A percentile compares a stretch with the other conserved stretches of the same genome.
Evolutionary conservation across 768 basidiomycete genomes (phyloP).

Genomic region (Trametes punicea): DNA sequence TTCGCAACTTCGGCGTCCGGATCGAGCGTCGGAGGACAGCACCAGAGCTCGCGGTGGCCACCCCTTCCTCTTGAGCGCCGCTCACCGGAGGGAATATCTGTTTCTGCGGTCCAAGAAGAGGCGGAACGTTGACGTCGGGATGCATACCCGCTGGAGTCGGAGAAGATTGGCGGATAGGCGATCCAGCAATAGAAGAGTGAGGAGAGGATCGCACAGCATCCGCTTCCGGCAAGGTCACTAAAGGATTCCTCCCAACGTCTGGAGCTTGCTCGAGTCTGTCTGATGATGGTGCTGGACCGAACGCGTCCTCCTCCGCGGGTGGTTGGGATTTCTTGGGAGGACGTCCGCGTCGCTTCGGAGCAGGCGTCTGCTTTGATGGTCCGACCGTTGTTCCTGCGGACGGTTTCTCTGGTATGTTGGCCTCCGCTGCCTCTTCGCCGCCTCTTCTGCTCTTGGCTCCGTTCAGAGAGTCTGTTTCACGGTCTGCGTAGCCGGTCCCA

Average conservation of each 20-base stretch:
- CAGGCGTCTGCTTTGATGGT: slow-evolving; percentile 2
- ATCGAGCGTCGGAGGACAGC: slow-evolving; percentile 7
- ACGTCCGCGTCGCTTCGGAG: slow-evolving; percentile 20
- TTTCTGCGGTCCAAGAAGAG: too few relatives aligned
- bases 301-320: background rate
- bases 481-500: background rate
- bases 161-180: background rate
- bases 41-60: background rate
- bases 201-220: slow-evolving; percentile 2
- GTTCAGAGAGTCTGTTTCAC: background rate
- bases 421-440: background rate
- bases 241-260: too few relatives aligned
- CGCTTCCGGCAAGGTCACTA: background rate
- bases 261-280: too few relatives aligned
- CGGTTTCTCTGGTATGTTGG: background rate
- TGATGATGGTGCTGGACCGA: background rate
- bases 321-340: slow-evolving; percentile 14
- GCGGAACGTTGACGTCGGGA: background rate
- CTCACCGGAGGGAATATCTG: too few relatives aligned
- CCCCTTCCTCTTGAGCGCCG: background rate
- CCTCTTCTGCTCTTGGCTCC: slow-evolving; percentile 6
- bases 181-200: background rate
- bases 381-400: background rate
- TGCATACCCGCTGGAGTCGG: background rate
- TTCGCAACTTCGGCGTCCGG: slow-evolving; percentile 6